These are phyloP conservation scores for Termitomyces sp. DNA, from an alignment of 768 basidiomycete genomes.

Conservation along the genomic window DNA sequence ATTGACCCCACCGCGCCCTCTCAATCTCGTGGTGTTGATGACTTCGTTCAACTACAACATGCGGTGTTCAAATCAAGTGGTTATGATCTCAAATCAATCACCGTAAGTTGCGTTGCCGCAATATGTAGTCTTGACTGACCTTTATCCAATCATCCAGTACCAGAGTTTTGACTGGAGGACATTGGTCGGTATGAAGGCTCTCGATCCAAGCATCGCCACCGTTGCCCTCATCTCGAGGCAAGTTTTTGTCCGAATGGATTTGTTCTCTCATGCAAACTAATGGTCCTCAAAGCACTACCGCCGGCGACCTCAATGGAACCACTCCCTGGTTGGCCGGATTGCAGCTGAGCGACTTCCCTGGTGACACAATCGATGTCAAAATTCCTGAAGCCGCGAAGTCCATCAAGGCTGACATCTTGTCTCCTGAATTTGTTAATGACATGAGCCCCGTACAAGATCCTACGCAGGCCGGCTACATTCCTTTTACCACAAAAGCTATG, in stretches of 20 bases:
- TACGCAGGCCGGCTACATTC: constrained; percentile 36
- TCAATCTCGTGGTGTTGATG: constrained; percentile 48
- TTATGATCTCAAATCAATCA: constrained; percentile 58
- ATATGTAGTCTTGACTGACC: neutral
- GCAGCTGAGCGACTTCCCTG: constrained; percentile 59
- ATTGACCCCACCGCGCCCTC: constrained; percentile 53
- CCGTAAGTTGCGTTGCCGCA: constrained; percentile 39
- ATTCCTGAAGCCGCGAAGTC: constrained; percentile 67
- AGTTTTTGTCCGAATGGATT: constrained; percentile 16
- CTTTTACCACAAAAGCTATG: constrained; percentile 69
- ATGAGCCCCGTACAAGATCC: constrained; percentile 40
- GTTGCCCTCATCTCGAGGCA: constrained; percentile 69
- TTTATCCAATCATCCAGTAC: constrained; percentile 38
- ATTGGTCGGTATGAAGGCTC: constrained; percentile 63
- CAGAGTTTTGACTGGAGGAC: constrained; percentile 86
- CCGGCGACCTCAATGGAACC: constrained; percentile 35
- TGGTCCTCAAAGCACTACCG: constrained; percentile 32
- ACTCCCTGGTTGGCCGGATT: constrained; percentile 73
- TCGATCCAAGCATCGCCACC: constrained; percentile 53
- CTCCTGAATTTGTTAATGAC: constrained; percentile 47
- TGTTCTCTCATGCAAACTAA: neutral
- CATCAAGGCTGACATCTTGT: constrained; percentile 64
- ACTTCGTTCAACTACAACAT: constrained; percentile 63
- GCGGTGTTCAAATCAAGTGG: constrained; percentile 53
- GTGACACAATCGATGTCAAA: constrained; percentile 50